Evolutionary conservation across 2,329 filamentous ascomycete genomes (phyloP).

Genomic region (Colletotrichum somersetense): DNA sequence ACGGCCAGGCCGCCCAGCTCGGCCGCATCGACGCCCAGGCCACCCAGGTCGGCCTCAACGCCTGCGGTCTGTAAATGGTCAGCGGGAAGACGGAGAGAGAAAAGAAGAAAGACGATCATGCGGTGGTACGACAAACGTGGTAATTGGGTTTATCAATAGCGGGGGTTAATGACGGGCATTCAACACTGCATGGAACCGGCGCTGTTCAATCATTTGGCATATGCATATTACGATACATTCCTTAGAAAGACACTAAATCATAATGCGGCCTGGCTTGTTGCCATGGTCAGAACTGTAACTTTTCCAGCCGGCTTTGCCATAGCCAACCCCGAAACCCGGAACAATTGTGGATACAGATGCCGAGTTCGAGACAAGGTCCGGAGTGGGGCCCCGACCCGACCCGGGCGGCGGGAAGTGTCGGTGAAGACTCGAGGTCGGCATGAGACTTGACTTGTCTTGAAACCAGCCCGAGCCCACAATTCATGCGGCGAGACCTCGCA

Average conservation of each 20-base stretch:
- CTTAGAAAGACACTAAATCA: slow-evolving; percentile 32
- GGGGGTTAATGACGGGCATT: not conserved
- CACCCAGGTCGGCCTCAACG: slow-evolving; percentile 56
- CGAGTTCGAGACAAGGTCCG: not conserved
- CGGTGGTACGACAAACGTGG: not conserved
- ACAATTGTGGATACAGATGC: not conserved
- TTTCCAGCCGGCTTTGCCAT: not conserved
- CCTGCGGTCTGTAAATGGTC: slow-evolving; percentile 57
- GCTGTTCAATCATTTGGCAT: slow-evolving; percentile 39
- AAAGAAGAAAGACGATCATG: not conserved
- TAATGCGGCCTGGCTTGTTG: slow-evolving; percentile 30
- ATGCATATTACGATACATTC: slow-evolving; percentile 39
- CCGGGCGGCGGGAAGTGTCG: not conserved
- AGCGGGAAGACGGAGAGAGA: not conserved
- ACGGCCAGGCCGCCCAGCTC: slow-evolving; percentile 60
- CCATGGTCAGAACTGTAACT: not conserved
- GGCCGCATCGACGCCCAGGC: slow-evolving; percentile 66
- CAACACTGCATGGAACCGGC: slow-evolving; percentile 34
- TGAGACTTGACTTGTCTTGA: not conserved
- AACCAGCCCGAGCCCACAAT: slow-evolving; percentile 7
- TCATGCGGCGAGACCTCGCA: not conserved
- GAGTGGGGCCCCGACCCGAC: not conserved
- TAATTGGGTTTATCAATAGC: slow-evolving; percentile 20
- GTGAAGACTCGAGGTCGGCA: not conserved
- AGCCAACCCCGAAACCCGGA: not conserved